A percentile compares a stretch with the other conserved stretches of the same genome.
Conservation (phyloP, 768 basidiomycete genomes). For the Multifurca ochricompacta region DNA sequence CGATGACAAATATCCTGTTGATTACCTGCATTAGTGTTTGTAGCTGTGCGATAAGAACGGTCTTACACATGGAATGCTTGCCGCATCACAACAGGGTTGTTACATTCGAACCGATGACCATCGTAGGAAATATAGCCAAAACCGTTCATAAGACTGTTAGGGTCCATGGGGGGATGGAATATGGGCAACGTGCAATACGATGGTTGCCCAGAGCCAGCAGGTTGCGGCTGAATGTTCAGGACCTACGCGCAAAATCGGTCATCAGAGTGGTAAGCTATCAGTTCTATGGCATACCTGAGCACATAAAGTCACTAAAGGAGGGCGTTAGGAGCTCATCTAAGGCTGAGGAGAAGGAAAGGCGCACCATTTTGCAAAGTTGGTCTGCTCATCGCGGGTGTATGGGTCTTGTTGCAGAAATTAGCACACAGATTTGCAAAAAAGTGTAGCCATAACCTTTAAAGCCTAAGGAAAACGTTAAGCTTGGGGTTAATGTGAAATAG, state of each 20-base stretch:
- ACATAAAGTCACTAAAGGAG: slow-evolving; percentile 41
- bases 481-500: slow-evolving; percentile 4
- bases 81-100: slow-evolving; percentile 44
- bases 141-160: slow-evolving; percentile 26
- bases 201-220: slow-evolving; percentile 32
- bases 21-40: neutral
- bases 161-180: slow-evolving; percentile 37
- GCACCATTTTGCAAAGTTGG: slow-evolving; percentile 47
- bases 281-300: slow-evolving; percentile 32
- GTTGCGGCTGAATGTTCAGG: slow-evolving; percentile 38
- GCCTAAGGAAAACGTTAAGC: slow-evolving; percentile 27
- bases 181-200: slow-evolving; percentile 49
- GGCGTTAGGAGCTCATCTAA: neutral
- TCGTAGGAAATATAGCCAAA: slow-evolving; percentile 46
- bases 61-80: slow-evolving; percentile 55
- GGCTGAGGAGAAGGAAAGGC: slow-evolving; percentile 6
- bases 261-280: too few relatives aligned
- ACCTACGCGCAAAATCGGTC: slow-evolving; percentile 28
- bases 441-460: slow-evolving; percentile 39
- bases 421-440: neutral
- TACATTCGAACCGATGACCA: slow-evolving; percentile 48
- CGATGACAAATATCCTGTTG: slow-evolving; percentile 42
- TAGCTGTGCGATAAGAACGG: neutral
- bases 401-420: slow-evolving; percentile 35
- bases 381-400: slow-evolving; percentile 47